Base-by-base conservation (phyloP, 495 filamentous ascomycete genomes). In the Penicillium waksmanii region DNA sequence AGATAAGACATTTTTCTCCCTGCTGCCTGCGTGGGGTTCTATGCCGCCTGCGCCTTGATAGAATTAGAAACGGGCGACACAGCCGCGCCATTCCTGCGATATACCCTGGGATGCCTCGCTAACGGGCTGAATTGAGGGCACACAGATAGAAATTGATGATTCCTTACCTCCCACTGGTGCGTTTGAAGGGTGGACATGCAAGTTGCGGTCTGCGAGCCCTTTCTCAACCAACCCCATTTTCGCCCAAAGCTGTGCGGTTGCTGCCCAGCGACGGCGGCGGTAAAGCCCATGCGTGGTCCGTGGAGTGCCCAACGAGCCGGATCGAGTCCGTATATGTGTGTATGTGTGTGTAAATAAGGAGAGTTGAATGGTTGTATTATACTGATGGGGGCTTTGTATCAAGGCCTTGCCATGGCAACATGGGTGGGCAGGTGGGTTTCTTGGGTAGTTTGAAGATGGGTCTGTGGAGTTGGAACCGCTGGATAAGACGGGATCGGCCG, bases 221-320 rank as follows among this genome's bases (percentile, higher is more conserved):
- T 63, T 63, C 56, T 64, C 49, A 47, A 59, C 42, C 33, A 58
- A 44, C 60, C 57, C 60, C 53, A 44, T 64, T 60, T 57, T 64
- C 25, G 52, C 61, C 63, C 55, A 66, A 65, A 44, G 63, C 56
- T 52, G 60, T 8, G 64, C 56, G 63, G 67, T 77, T 73, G 74
- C 71, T 77, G 74, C 74, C 74, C 74, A 76, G 73, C 66, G 69
- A 66, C 55, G 40, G 38, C 68, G 42, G 74, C 73, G 73, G 73
- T 73, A 73, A 75, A 73, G 73, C 68, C 69, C 59, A 72, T 73
- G 62, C 56, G 57, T 68, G 61, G 61, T 63, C 61, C 50, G 62
- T 65, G 59, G 54, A 66, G 65, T 67, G 72, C 74, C 74, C 69
- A 72, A 77, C 72, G 65, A 57, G 53, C 31, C 51, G 55, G 54